Evolutionary conservation across 2,329 filamentous ascomycete species (phyloP), one percentile per base, ranked within the genome.

Genomic region (Penicillium rolfsii): DNA sequence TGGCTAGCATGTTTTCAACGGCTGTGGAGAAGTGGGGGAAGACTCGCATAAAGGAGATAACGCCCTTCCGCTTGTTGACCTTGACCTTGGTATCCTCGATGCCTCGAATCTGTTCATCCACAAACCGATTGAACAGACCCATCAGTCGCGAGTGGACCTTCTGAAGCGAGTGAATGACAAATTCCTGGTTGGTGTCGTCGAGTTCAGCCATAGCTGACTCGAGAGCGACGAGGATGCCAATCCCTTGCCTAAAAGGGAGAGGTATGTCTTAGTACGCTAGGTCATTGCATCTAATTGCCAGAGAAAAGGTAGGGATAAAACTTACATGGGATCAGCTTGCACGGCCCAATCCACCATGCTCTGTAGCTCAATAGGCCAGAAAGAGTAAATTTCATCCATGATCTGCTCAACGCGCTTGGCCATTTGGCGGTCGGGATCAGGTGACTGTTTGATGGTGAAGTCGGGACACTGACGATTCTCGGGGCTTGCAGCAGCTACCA

Each of bases 11-110:
- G 71, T 89, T 93, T 77, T 97, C 93, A 1, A 97, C 86, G 0
- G 90, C 88, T 1, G 86, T 79, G n/a, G 88, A 88, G 78, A 97
- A 97, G 61, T 89, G 82, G 0, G 94, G 95, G 81, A 98, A 98
- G 43, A 94, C 89, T 65, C 91, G 91, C 81, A 98, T 94, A 76
- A 98, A 98, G 16, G 89, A 89, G 70, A 98, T 97, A 59, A 99
- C 91, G 11, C 95, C 94, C 80, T 96, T 97, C 67, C 95, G 90
- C 82, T 98, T 98, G 82, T 97, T 97, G 78, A 97, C 93, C 82
- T 97, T 97, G 76, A 99, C 94, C 78, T 98, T 98, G 41, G 93
- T 98, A 63, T 98, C 95, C 78, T 98, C 95, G 65, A 98, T 97
- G 5, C 93, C 93, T 28, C 91, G 91, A 61, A 98, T 90, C 75